Base-by-base conservation (phyloP, 2,329 filamentous ascomycete genomes). In the Didymella exigua region DNA sequence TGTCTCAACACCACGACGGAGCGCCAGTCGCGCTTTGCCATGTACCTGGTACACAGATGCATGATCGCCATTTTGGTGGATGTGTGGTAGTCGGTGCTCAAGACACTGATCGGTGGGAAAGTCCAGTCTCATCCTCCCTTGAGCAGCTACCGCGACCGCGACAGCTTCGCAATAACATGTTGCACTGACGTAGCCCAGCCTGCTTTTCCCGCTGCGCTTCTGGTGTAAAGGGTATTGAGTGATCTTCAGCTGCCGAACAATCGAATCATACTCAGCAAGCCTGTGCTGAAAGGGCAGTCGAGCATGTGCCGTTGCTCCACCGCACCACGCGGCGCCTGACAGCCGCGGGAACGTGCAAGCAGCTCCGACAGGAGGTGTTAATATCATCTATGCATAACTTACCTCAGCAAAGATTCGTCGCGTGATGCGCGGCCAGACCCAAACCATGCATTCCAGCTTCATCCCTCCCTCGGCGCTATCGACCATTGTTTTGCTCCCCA, bases 401-500 rank as follows among this genome's bases (percentile, higher is more conserved):
- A 38, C 44, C 23, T 19, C 31, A 49, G 38, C 21, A 33, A 41
- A 19, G 27, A 18, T 42, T 31, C 43, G 29, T 53, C 52, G 45
- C 41, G 49, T 48, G 48, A 54, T 54, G 43, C 34, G 52, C 48
- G 51, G 51, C 48, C 46, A 49, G 55, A 34, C 43, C 50, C 48
- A 30, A 38, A 19, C 43, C 46, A 46, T 51, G 60, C 67, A 70
- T 70, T 72, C 67, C 68, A 52, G 50, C 50, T 33, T 38, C 27
- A 63, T 64, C 66, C 67, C 68, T 69, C 66, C 57, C 59, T 65
- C 45, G 41, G 46, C 37, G 41, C 43, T 44, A 42, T 38, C 36
- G 23, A 44, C 34, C 49, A 41, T 67, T 70, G 62, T 69, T 68
- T 65, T 68, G 59, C 58, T 57, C 54, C 60, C 58, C 67, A 70